Evolutionary conservation across 176 grass and related monocot genomes (phyloP).

Genomic region (Aechmea fasciata): DNA sequence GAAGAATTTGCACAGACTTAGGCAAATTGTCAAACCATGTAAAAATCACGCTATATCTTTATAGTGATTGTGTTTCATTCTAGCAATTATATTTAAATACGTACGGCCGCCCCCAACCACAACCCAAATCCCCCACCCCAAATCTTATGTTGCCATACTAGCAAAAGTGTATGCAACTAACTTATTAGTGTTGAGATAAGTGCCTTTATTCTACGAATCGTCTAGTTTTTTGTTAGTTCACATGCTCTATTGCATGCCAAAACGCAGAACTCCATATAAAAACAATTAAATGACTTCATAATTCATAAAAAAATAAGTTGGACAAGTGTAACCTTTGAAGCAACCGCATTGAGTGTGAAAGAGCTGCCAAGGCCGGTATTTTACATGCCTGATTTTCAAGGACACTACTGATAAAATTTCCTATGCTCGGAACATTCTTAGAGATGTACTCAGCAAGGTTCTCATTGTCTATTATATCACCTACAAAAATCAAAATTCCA

Average conservation of each 20-base stretch:
- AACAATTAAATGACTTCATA: slow-evolving; percentile 6
- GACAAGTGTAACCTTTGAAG: slow-evolving; percentile 46
- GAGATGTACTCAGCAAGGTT: slow-evolving; percentile 55
- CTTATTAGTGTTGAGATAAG: background rate
- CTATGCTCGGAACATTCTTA: slow-evolving; percentile 54
- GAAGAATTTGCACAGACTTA: too few relatives aligned
- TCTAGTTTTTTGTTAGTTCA: background rate
- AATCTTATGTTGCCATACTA: too few relatives aligned
- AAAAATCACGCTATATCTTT: too few relatives aligned
- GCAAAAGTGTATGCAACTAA: too few relatives aligned
- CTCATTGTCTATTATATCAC: slow-evolving; percentile 37
- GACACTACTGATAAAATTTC: slow-evolving; percentile 44
- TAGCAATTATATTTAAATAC: too few relatives aligned
- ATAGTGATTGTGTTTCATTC: too few relatives aligned
- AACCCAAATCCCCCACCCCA: too few relatives aligned
- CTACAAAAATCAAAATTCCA: slow-evolving; percentile 29
- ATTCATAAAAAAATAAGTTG: slow-evolving; percentile 11
- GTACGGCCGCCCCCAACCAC: too few relatives aligned
- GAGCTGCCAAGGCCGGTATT: slow-evolving; percentile 49
- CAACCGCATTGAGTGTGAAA: slow-evolving; percentile 62
- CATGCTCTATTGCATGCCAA: background rate
- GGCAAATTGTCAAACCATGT: too few relatives aligned
- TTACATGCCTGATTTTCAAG: slow-evolving; percentile 28
- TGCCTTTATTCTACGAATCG: background rate
- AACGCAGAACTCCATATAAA: background rate